phyloP scores from a whole-genome alignment of 257 asterid genomes.

The Solanum paucissectum region DNA sequence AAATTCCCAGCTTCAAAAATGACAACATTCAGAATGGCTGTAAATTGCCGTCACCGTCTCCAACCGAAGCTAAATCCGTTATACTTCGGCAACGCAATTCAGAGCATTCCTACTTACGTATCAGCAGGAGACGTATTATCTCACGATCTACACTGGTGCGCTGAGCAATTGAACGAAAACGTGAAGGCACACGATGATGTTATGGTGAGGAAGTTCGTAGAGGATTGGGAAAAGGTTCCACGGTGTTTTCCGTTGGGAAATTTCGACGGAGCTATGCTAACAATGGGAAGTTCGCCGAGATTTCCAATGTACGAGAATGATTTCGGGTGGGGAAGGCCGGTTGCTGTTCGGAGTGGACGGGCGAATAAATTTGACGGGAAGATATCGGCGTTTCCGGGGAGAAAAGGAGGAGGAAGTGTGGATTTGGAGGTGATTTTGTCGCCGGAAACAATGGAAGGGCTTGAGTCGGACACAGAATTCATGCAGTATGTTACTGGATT shows the following conservation, averaged over 20 bases:
- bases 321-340: slow-evolving; percentile 39
- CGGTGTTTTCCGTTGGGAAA: slow-evolving; percentile 27
- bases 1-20: slow-evolving; percentile 8
- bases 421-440: slow-evolving; percentile 34
- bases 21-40: slow-evolving; percentile 28
- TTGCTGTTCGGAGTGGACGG: slow-evolving; percentile 22
- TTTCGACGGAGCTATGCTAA: slow-evolving; percentile 29
- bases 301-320: slow-evolving; percentile 35
- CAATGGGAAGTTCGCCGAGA: slow-evolving; percentile 35
- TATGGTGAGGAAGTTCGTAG: slow-evolving; percentile 17
- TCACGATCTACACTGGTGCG: slow-evolving; percentile 26
- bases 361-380: slow-evolving; percentile 30
- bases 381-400: slow-evolving; percentile 27
- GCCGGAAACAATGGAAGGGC: slow-evolving; percentile 20
- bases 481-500: slow-evolving; percentile 14
- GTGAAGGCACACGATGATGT: slow-evolving; percentile 9
- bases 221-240: slow-evolving; percentile 27
- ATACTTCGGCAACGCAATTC: slow-evolving; percentile 32
- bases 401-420: slow-evolving; percentile 23
- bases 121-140: slow-evolving; percentile 25
- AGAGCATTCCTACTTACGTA: slow-evolving; percentile 25
- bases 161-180: slow-evolving; percentile 19
- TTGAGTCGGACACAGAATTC: slow-evolving; percentile 29
- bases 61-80: slow-evolving; percentile 23
- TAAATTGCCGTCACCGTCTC: slow-evolving; percentile 25